Conservation (phyloP, 129 eudicot species). For the Tanacetum coccineum region DNA sequence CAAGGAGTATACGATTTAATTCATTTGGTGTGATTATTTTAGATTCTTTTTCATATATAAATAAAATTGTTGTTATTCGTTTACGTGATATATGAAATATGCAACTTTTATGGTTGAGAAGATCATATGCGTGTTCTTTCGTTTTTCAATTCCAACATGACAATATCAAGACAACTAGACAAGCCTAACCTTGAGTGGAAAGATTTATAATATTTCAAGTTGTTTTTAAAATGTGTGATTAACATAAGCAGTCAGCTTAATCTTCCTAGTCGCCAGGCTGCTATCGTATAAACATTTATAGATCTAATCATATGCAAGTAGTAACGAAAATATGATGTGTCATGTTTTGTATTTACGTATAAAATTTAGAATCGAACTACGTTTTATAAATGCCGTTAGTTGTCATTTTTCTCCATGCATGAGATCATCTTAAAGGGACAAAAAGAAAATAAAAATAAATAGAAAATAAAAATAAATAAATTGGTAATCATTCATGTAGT, state of each 20-base stretch:
- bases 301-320: not conserved
- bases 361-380: not conserved
- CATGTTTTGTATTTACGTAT: not conserved
- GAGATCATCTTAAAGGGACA: conserved; percentile 14
- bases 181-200: not conserved
- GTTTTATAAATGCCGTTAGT: not conserved
- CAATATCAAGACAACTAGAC: conserved; percentile 1
- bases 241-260: conserved; percentile 7
- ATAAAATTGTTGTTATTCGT: not conserved
- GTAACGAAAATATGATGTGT: not conserved
- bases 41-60: not conserved
- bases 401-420: not conserved
- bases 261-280: not conserved
- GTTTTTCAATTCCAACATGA: not conserved
- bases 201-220: not conserved
- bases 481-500: not conserved
- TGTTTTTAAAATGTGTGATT: not conserved
- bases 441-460: not conserved
- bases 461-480: not conserved
- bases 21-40: not conserved
- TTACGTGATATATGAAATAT: not conserved
- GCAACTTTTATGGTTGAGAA: not conserved
- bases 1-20: conserved; percentile 13
- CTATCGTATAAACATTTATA: not conserved
- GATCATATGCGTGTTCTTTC: not conserved